phyloP scores from a whole-genome alignment of 2,329 filamentous ascomycete species.

The Lecanosticta acicola region DNA sequence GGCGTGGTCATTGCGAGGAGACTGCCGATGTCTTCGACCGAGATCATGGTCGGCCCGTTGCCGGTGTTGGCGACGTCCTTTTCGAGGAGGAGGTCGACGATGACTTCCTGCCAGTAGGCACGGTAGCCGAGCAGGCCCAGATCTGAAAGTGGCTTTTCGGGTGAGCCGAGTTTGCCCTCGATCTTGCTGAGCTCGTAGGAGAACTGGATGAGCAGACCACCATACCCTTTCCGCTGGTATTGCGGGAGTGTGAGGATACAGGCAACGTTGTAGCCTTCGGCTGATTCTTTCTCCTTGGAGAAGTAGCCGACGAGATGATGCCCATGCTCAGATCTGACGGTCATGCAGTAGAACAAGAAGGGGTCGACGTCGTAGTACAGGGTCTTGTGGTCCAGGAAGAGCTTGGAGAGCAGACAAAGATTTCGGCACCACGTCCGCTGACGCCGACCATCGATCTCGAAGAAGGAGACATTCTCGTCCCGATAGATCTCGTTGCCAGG shows the following conservation, averaged over 20 bases:
- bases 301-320: conserved; percentile 99
- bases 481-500: conserved; percentile 98
- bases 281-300: conserved; percentile 95
- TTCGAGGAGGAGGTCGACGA: conserved; percentile 78
- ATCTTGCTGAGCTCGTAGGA: conserved; percentile 95
- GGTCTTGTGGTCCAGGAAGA: conserved; percentile 96
- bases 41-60: conserved; percentile 59
- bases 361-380: conserved; percentile 99
- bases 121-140: conserved; percentile 88
- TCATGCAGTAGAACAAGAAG: conserved; percentile 98
- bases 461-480: conserved; percentile 89
- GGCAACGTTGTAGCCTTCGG: conserved; percentile 94
- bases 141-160: conserved; percentile 94
- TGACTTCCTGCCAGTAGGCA: conserved; percentile 95
- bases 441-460: conserved; percentile 90
- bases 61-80: conserved; percentile 45
- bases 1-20: conserved; percentile 91
- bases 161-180: conserved; percentile 89
- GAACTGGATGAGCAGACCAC: conserved; percentile 89
- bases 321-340: conserved; percentile 77
- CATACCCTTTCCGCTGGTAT: conserved; percentile 91
- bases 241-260: conserved; percentile 96
- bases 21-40: conserved; percentile 76
- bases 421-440: conserved; percentile 97
- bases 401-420: conserved; percentile 85